Evolutionary conservation across 768 basidiomycete genomes (phyloP), one percentile per base, ranked within the genome.

Genomic region (Rhodotorula paludigena): DNA sequence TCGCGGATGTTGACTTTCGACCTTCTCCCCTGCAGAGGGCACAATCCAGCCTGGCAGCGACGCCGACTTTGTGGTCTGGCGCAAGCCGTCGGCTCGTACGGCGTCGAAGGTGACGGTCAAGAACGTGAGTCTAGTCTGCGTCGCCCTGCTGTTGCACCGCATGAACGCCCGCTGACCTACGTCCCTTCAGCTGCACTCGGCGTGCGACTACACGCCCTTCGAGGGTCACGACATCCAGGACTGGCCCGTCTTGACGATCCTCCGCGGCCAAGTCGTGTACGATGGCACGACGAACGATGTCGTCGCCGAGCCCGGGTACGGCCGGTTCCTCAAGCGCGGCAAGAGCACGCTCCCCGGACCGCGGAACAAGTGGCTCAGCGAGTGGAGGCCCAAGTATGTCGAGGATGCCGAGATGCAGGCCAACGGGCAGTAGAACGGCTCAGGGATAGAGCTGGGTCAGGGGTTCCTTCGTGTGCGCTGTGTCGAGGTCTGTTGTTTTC

Each of bases 171-270:
- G 38, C 36, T 33, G 3, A 18, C 45, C 15, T 33, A 1, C 3
- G 1, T 38, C 16, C 28, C 16, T 18, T 14, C 38, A 71, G 66
- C 63, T 57, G 63, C 73, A 48, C 55, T 64, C 62, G 20, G 68
- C 68, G 2, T 71, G 76, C 57, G 78, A 79, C 57, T 79, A 80
- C 69, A 79, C 79, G 7, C 79, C 79, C 3, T 80, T 75, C 64
- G 79, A 80, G 63, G 79, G 77, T 14, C 74, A 78, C 55, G 63
- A 66, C 30, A 70, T 80, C 35, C 49, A 73, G 21, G 77, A 80
- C 63, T 80, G 79, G 79, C 79, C 79, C 8, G 71, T 76, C 49
- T 44, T 69, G 32, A 77, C 77, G 11, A 72, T 72, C 38, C 57
- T 72, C 5, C 71, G 71, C 15, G 71, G 71, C 25, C 25, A 72